A percentile compares a stretch with the other conserved stretches of the same genome.
phyloP scores from a whole-genome alignment of 805 yeast genomes.

The Yamadazyma paraphyllophila region DNA sequence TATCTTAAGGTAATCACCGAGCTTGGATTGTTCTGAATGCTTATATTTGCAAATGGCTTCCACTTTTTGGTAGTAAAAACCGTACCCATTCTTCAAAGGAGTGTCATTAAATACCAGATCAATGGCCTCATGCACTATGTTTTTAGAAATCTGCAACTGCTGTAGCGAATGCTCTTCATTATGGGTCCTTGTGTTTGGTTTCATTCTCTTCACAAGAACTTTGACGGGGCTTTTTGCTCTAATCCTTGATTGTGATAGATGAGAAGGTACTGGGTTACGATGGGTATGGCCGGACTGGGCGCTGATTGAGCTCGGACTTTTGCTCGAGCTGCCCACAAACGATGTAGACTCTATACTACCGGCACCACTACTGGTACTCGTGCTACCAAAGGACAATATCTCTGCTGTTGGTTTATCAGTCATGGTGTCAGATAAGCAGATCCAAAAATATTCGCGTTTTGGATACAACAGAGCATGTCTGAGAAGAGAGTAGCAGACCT shows the following conservation, averaged over 20 bases:
- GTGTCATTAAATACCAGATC: slow-evolving; percentile 19
- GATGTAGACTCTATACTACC: too few species aligned
- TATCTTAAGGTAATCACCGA: slow-evolving; percentile 18
- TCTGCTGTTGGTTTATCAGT: slow-evolving; percentile 13
- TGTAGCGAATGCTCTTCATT: slow-evolving; percentile 12
- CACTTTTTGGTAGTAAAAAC: slow-evolving; percentile 25
- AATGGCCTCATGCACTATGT: slow-evolving; percentile 15
- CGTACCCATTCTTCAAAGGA: slow-evolving; percentile 20
- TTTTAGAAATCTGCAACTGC: slow-evolving; percentile 14
- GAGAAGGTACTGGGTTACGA: slow-evolving; percentile 12
- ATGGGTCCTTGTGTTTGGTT: slow-evolving; percentile 20
- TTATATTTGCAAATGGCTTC: slow-evolving; percentile 32
- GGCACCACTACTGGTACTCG: too few species aligned
- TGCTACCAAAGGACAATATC: slow-evolving; percentile 13
- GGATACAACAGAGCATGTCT: neutral
- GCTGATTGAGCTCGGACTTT: too few species aligned
- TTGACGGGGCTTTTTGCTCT: slow-evolving; percentile 9
- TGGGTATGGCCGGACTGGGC: too few species aligned
- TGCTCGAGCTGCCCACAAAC: too few species aligned
- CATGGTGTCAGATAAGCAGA: neutral
- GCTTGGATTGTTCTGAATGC: slow-evolving; percentile 31
- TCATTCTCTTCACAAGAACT: slow-evolving; percentile 17
- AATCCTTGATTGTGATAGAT: slow-evolving; percentile 15
- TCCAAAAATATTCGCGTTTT: neutral
- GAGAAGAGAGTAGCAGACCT: slow-evolving; percentile 24